These are phyloP conservation scores for Ganoderma leucocontextum DNA, from an alignment of 1,284 basidiomycete species.

Conservation along the genomic window DNA sequence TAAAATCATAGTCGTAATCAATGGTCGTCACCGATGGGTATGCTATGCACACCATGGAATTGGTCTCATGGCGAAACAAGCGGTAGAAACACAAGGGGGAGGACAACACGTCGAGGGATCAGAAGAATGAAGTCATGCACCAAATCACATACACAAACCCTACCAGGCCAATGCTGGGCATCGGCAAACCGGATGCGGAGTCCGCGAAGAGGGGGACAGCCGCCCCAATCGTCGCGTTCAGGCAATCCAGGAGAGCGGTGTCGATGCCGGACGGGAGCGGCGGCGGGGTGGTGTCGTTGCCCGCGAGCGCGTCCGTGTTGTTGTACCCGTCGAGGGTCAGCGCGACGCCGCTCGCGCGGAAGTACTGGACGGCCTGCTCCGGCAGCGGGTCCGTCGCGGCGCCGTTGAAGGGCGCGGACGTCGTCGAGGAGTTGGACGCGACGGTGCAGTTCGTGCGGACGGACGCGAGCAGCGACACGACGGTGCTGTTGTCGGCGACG, in stretches of 20 bases:
- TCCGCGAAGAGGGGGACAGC: conserved; percentile 53
- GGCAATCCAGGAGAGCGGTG: conserved; percentile 54
- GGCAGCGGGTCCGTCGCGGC: conserved; percentile 49
- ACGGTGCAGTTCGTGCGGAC: conserved; percentile 56
- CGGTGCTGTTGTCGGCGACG: conserved; percentile 65
- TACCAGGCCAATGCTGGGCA: conserved; percentile 24
- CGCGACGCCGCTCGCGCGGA: conserved; percentile 62
- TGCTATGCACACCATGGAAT: neutral
- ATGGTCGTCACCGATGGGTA: neutral
- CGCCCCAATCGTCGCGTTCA: conserved; percentile 58
- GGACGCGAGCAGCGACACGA: conserved; percentile 55
- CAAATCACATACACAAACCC: conserved; percentile 29
- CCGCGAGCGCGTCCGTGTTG: conserved; percentile 54
- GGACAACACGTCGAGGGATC: neutral
- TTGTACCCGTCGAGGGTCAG: conserved; percentile 73
- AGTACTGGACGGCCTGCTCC: conserved; percentile 65
- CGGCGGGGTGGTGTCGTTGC: conserved; percentile 53
- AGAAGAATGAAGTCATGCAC: conserved; percentile 21
- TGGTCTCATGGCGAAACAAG: neutral
- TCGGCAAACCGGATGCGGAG: conserved; percentile 19
- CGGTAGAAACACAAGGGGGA: neutral
- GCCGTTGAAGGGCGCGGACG: conserved; percentile 44
- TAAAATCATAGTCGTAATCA: neutral
- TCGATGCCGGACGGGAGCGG: conserved; percentile 59
- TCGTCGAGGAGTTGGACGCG: conserved; percentile 38